phyloP scores from a whole-genome alignment of 2,329 filamentous ascomycete species.

The Stachybotrys elegans region DNA sequence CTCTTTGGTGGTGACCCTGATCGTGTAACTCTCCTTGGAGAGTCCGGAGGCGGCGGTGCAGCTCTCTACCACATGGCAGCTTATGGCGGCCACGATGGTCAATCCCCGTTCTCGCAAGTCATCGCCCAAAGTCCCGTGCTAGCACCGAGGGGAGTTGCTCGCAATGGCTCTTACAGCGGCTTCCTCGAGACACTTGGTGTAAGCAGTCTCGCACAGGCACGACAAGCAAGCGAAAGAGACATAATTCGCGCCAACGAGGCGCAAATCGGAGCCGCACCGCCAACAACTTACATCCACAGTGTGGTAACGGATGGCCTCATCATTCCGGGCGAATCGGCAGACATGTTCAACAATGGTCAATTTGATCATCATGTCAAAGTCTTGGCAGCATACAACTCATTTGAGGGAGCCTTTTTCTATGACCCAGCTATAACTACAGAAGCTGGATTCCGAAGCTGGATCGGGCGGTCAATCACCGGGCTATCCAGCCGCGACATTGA shows the following conservation, averaged over 20 bases:
- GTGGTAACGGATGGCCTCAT: constrained; percentile 4
- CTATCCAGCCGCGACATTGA: constrained; percentile 1
- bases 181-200: constrained; percentile 9
- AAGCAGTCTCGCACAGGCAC: constrained; percentile 3
- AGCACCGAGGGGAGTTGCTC: neutral
- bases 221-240: constrained; percentile 2
- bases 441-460: constrained; percentile 6
- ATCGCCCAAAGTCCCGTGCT: constrained; percentile 8
- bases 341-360: constrained; percentile 1
- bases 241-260: constrained; percentile 8
- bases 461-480: constrained; percentile 4
- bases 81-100: neutral
- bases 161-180: constrained; percentile 2
- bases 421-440: constrained; percentile 7
- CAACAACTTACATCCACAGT: constrained; percentile 5
- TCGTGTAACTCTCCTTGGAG: constrained; percentile 39
- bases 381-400: constrained; percentile 6
- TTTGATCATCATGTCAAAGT: constrained; percentile 9
- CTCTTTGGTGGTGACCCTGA: constrained; percentile 38
- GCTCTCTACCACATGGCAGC: constrained; percentile 26
- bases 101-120: constrained; percentile 16
- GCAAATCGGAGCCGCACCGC: constrained; percentile 5
- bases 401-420: constrained; percentile 10
- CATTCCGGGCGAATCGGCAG: neutral
- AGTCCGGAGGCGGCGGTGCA: constrained; percentile 38